Evolutionary conservation across 768 basidiomycete species (phyloP).

Genomic region (Boletellus sp.): DNA sequence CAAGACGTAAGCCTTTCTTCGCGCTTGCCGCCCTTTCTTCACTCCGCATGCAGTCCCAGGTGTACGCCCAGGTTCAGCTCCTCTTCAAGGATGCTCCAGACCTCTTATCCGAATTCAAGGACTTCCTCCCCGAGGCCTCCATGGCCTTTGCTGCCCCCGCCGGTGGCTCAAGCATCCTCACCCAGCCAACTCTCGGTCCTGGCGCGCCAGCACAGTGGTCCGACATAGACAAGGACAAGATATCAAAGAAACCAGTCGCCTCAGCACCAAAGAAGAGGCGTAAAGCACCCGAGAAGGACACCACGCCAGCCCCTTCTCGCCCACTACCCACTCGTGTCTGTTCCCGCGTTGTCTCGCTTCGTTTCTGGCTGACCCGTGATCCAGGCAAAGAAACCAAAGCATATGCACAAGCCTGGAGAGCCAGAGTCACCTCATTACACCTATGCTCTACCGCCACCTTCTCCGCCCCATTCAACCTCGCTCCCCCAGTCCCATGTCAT

Average conservation of each 20-base stretch:
- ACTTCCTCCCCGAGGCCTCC: constrained; percentile 69
- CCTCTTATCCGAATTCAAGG: constrained; percentile 75
- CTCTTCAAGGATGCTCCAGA: constrained; percentile 82
- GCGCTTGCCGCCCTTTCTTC: not conserved
- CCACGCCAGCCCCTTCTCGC: constrained; percentile 57
- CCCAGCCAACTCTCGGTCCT: constrained; percentile 41
- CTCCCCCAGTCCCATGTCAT: constrained; percentile 26
- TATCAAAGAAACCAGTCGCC: constrained; percentile 41
- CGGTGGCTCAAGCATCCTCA: constrained; percentile 45
- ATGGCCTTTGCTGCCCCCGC: constrained; percentile 40
- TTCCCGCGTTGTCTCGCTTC: constrained; percentile 8
- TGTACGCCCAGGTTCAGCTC: constrained; percentile 74
- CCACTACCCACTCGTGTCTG: constrained; percentile 46
- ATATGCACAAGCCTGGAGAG: constrained; percentile 58
- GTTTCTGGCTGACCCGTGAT: constrained; percentile 1
- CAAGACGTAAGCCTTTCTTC: constrained; percentile 56
- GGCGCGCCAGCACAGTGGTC: constrained; percentile 38
- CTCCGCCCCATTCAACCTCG: constrained; percentile 29
- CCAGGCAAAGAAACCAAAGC: constrained; percentile 63
- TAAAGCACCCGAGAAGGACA: constrained; percentile 63
- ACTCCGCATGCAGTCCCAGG: constrained; percentile 51
- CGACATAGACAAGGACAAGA: constrained; percentile 38
- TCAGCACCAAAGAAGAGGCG: constrained; percentile 56
- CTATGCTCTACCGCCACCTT: constrained; percentile 41
- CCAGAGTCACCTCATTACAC: constrained; percentile 44